Percentiles rank a stretch among this genome's conserved stretches.
phyloP scores from a whole-genome alignment of 1,139 yeast species.

The Kurtzmaniella natalensis region DNA sequence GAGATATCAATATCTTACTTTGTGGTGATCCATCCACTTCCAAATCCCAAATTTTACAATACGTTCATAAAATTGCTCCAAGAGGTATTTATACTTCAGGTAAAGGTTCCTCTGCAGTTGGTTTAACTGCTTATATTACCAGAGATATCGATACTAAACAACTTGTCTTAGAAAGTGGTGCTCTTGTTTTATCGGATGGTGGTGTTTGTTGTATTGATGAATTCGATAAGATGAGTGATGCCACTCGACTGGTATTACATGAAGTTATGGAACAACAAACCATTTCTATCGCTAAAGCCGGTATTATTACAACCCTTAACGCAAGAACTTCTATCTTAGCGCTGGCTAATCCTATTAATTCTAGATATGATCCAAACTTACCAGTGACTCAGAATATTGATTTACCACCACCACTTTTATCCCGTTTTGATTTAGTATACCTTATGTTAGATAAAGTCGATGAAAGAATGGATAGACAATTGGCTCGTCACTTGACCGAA shows the following conservation, averaged over 20 bases:
- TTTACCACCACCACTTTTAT: slow-evolving; percentile 89
- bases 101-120: slow-evolving; percentile 98
- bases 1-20: slow-evolving; percentile 83
- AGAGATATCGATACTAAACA: slow-evolving; percentile 93
- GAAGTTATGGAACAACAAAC: slow-evolving; percentile 99
- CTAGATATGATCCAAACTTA: slow-evolving; percentile 86
- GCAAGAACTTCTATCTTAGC: slow-evolving; percentile 96
- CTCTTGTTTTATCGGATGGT: slow-evolving; percentile 93
- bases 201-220: slow-evolving; percentile 99
- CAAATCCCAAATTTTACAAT: slow-evolving; percentile 87
- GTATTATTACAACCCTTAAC: slow-evolving; percentile 91
- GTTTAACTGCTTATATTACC: slow-evolving; percentile 94
- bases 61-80: slow-evolving; percentile 96
- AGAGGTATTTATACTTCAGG: slow-evolving; percentile 98
- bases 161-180: slow-evolving; percentile 92
- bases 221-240: slow-evolving; percentile 94
- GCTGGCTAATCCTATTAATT: slow-evolving; percentile 96
- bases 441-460: slow-evolving; percentile 90
- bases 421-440: slow-evolving; percentile 92
- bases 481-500: slow-evolving; percentile 86
- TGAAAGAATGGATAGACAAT: slow-evolving; percentile 73
- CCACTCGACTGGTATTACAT: slow-evolving; percentile 91
- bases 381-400: slow-evolving; percentile 96
- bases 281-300: slow-evolving; percentile 96
- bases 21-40: slow-evolving; percentile 99